These are phyloP conservation scores for Floccularia luteovirens DNA, from an alignment of 768 basidiomycete species.

Conservation along the genomic window DNA sequence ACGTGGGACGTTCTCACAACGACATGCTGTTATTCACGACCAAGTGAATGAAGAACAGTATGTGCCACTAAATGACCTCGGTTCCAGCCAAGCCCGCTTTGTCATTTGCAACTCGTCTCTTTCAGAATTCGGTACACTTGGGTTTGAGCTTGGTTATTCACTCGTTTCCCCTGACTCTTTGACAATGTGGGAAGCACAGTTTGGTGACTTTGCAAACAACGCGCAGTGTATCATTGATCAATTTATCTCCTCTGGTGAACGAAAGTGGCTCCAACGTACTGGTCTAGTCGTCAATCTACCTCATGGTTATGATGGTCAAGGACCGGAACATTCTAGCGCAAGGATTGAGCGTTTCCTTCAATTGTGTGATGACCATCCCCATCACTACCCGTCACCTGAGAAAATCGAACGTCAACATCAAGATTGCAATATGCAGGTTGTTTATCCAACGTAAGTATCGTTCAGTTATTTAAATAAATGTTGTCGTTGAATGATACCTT, in stretches of 20 bases:
- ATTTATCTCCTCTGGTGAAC: slow-evolving; percentile 94
- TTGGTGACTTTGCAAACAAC: slow-evolving; percentile 97
- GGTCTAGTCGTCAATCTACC: slow-evolving; percentile 86
- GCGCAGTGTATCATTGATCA: slow-evolving; percentile 98
- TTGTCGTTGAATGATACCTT: slow-evolving; percentile 1
- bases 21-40: slow-evolving; percentile 95
- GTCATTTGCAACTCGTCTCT: slow-evolving; percentile 95
- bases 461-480: background rate
- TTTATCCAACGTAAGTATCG: slow-evolving; percentile 81
- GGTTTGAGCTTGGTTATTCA: slow-evolving; percentile 98
- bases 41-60: slow-evolving; percentile 90
- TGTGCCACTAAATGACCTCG: slow-evolving; percentile 83
- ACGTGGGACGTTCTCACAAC: slow-evolving; percentile 97
- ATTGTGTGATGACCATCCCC: slow-evolving; percentile 95
- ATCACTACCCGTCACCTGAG: slow-evolving; percentile 79
- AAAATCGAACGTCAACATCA: slow-evolving; percentile 95
- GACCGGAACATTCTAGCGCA: slow-evolving; percentile 96
- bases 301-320: slow-evolving; percentile 98
- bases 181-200: slow-evolving; percentile 98
- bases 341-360: slow-evolving; percentile 95
- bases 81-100: slow-evolving; percentile 84
- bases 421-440: slow-evolving; percentile 99
- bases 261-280: slow-evolving; percentile 94
- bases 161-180: slow-evolving; percentile 90
- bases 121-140: slow-evolving; percentile 91